Conservation (phyloP, 352 stramenopile genomes). For the Albugo candida region DNA sequence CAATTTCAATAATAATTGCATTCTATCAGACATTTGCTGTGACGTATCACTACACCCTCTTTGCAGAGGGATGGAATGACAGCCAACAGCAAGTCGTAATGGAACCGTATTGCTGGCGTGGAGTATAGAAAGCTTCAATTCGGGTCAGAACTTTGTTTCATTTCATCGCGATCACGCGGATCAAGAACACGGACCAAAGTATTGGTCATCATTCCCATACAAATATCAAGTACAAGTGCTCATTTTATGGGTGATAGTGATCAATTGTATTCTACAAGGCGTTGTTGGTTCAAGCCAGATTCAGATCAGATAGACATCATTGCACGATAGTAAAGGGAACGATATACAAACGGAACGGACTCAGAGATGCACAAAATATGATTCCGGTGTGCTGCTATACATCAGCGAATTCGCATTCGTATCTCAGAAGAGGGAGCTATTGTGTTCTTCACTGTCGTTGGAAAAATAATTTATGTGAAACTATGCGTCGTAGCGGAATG, state of each 20-base stretch:
- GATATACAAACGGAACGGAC: slow-evolving; percentile 9
- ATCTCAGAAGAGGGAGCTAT: slow-evolving; percentile 80
- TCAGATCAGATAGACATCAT: slow-evolving; percentile 36
- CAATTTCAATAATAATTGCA: slow-evolving; percentile 75
- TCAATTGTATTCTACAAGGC: slow-evolving; percentile 79
- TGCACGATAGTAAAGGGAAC: slow-evolving; percentile 9
- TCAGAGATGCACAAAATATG: slow-evolving; percentile 25
- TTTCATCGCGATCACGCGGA: slow-evolving; percentile 83
- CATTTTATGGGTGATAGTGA: slow-evolving; percentile 89
- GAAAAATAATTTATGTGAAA: no score
- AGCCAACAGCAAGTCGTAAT: slow-evolving; percentile 5
- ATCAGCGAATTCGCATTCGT: slow-evolving; percentile 21
- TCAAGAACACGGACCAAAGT: slow-evolving; percentile 87
- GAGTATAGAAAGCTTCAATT: slow-evolving; percentile 22
- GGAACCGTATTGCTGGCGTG: slow-evolving; percentile 74
- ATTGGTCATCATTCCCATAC: slow-evolving; percentile 55
- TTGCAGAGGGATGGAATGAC: neutral
- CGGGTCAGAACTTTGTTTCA: slow-evolving; percentile 72
- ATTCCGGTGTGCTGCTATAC: slow-evolving; percentile 79
- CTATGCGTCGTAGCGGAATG: no score
- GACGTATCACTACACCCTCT: neutral
- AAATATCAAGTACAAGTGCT: slow-evolving; percentile 23
- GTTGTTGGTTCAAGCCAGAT: slow-evolving; percentile 84
- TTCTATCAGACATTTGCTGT: slow-evolving; percentile 11
- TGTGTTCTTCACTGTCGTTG: slow-evolving; percentile 5